A percentile compares a stretch with the other conserved stretches of the same genome.
phyloP scores from a whole-genome alignment of 1,284 basidiomycete genomes.

The Kalmanozyma brasiliensis region DNA sequence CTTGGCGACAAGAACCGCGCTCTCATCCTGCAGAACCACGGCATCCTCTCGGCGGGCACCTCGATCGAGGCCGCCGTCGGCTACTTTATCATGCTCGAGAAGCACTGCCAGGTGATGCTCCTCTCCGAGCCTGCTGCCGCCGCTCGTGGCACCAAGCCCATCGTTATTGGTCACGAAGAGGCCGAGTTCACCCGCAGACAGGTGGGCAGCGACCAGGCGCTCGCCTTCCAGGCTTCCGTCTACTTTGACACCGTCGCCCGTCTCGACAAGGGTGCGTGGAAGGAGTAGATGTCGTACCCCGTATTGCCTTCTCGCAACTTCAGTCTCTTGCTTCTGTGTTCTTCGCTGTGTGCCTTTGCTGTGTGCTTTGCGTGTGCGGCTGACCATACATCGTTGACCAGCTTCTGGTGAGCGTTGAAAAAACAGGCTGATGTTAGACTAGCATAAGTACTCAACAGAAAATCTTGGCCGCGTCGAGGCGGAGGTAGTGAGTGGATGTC shows the following conservation, averaged over 20 bases:
- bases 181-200: constrained; percentile 57
- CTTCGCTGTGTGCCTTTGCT: too few species aligned
- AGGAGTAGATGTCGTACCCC: constrained; percentile 35
- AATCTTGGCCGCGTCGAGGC: too few species aligned
- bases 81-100: constrained; percentile 69
- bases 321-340: too few species aligned
- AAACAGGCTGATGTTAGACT: too few species aligned
- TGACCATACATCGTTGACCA: too few species aligned
- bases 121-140: constrained; percentile 70
- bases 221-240: constrained; percentile 59
- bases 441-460: too few species aligned
- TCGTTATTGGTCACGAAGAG: constrained; percentile 57
- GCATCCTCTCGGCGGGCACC: constrained; percentile 72
- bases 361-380: too few species aligned
- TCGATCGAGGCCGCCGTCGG: constrained; percentile 70
- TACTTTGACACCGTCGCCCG: constrained; percentile 59
- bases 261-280: constrained; percentile 56
- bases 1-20: constrained; percentile 72
- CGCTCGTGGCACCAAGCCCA: constrained; percentile 48
- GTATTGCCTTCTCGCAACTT: too few species aligned
- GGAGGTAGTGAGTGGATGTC: too few species aligned
- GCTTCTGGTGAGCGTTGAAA: too few species aligned
- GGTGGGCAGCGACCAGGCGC: constrained; percentile 51
- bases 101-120: constrained; percentile 72
- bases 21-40: constrained; percentile 72